phyloP scores from a whole-genome alignment of 1,284 basidiomycete species.

The Cutaneotrichosporon mucoides region DNA sequence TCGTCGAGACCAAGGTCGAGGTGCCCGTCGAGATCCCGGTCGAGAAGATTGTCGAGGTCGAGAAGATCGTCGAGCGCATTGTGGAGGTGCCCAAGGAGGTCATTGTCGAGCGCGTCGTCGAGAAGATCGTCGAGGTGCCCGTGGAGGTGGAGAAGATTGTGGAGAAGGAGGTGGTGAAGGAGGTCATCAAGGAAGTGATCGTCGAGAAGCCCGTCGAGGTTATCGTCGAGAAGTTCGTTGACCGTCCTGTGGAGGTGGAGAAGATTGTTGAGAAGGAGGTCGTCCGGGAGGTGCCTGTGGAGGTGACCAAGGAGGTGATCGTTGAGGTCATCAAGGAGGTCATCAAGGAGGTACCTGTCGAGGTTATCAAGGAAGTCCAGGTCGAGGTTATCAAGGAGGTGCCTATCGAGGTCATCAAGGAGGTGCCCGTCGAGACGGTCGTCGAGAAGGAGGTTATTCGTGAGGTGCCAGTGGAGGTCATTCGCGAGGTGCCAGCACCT shows the following conservation, averaged over 20 bases:
- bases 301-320: conserved; percentile 35
- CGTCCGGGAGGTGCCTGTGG: conserved; percentile 29
- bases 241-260: conserved; percentile 27
- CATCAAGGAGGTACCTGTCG: conserved; percentile 42
- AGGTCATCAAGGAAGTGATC: conserved; percentile 40
- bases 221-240: conserved; percentile 22
- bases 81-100: conserved; percentile 46
- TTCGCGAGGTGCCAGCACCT: no score
- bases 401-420: conserved; percentile 10
- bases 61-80: conserved; percentile 32
- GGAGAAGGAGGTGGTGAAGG: conserved; percentile 31
- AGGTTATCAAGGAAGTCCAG: conserved; percentile 29
- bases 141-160: conserved; percentile 50
- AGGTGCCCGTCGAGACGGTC: conserved; percentile 10
- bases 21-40: conserved; percentile 34
- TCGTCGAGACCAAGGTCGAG: conserved; percentile 37
- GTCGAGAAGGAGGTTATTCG: background rate
- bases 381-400: no score
- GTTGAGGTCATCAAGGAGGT: conserved; percentile 28
- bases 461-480: no score
- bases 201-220: conserved; percentile 38
- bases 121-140: conserved; percentile 48
- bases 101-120: conserved; percentile 41
- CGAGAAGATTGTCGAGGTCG: conserved; percentile 37
- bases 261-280: conserved; percentile 27